Conservation (phyloP, 192 early-diverging fungal species). For the Gorgonomyces haynaldii region DNA sequence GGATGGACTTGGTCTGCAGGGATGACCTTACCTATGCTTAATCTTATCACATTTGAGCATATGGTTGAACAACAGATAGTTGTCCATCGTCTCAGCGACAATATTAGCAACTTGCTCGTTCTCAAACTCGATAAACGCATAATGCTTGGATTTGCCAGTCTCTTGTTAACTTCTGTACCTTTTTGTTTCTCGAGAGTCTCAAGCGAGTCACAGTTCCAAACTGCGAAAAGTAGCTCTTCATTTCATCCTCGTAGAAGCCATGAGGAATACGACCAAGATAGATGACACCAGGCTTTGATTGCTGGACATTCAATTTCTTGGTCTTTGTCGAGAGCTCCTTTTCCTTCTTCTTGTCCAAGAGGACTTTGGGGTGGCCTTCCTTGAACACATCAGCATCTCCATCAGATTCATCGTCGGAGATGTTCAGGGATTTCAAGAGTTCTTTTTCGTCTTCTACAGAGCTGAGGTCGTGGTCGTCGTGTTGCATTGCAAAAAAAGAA, state of each 20-base stretch:
- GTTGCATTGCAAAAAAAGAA: neutral
- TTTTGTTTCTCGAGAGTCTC: conserved; percentile 76
- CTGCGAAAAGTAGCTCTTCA: conserved; percentile 83
- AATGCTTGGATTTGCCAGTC: conserved; percentile 89
- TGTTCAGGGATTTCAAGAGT: no score
- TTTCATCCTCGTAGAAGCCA: conserved; percentile 90
- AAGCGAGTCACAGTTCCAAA: conserved; percentile 76
- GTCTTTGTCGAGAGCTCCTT: conserved; percentile 8
- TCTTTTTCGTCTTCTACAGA: neutral
- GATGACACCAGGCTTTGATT: conserved; percentile 51
- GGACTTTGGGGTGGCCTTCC: neutral
- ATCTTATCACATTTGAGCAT: conserved; percentile 58
- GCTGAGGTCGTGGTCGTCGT: neutral
- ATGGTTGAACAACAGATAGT: conserved; percentile 76
- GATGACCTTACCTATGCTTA: conserved; percentile 1
- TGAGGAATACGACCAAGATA: conserved; percentile 90
- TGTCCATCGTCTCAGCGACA: conserved; percentile 94
- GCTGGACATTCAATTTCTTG: conserved; percentile 2
- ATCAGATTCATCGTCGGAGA: no score
- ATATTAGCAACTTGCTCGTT: conserved; percentile 70
- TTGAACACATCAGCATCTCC: neutral
- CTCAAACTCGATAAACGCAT: conserved; percentile 86
- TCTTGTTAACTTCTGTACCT: conserved; percentile 21
- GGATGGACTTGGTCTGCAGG: conserved; percentile 62
- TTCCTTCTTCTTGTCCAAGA: neutral